Base-by-base conservation (phyloP, 306 rosid species). In the Rosa lucieae region DNA sequence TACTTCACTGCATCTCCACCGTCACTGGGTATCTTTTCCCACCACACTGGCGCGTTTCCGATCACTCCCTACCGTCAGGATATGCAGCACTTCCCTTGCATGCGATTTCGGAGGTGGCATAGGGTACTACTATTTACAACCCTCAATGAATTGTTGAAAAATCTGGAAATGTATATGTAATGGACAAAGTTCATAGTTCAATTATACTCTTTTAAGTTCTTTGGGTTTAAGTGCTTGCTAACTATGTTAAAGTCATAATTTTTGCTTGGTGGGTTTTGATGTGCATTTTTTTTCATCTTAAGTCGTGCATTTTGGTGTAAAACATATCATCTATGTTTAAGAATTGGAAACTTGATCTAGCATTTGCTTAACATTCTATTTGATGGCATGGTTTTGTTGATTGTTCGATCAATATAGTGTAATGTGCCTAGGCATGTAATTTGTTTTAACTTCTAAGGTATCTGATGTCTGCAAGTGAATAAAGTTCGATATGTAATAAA, bases 61-160 rank as follows among this genome's bases (percentile, higher is more conserved):
- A n/a, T 78, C 84, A 72, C 42, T 78, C 72, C 69, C 80, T 9
- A 78, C 79, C 11, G 53, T 68, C 43, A 80, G 81, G 77, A 81
- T 77, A 77, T 83, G 70, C 55, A 52, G 70, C 61, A 48, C 44
- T 51, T 75, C 84, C 35, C 12, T 66, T 11, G 26, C 89, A 32
- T 40, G 69, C 70, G 94, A 87, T 61, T n/a, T 83, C 84, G 77
- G 67, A 37, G 84, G 76, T 9, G 87, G 91, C 44, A 85, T 88
- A 80, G 90, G 97, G 97, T 93, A 87, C 81, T 76, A 72, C 0
- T 32, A 72, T 13, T 67, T 67, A 48, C 9, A 39, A 1, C 42
- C 39, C 52, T 44, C 26, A 32, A 26, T 51, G 29, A 59, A 5
- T 51, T 7, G 5, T 7, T 51, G n/a, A 51, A 51, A 51, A 51